A percentile compares a stretch with the other conserved stretches of the same genome.
phyloP scores from a whole-genome alignment of 768 basidiomycete species.

The Holtermanniella nyarrowii region DNA sequence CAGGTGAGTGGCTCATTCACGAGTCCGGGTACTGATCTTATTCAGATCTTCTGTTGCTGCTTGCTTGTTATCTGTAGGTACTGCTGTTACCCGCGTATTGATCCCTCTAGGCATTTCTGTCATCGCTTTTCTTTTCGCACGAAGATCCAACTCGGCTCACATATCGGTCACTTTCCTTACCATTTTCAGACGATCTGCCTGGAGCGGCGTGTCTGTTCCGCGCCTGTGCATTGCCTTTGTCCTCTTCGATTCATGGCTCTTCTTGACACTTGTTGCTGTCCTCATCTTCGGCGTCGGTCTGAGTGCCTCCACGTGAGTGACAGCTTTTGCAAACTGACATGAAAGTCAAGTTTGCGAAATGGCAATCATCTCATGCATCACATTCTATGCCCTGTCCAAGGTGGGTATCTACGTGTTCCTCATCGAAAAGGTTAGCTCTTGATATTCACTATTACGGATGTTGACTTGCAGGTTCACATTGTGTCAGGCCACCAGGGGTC shows the following conservation, averaged over 20 bases:
- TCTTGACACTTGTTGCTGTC: not conserved
- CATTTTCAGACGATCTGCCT: not conserved
- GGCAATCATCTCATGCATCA: not conserved
- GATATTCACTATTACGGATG: not conserved
- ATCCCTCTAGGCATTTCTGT: not conserved
- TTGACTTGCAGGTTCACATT: not conserved
- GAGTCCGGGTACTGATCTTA: not conserved
- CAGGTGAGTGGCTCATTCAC: not conserved
- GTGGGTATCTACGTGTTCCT: slow-evolving; percentile 46
- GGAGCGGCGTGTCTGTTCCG: not conserved
- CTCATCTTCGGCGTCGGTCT: not conserved
- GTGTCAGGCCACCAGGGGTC: slow-evolving; percentile 7
- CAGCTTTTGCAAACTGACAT: not conserved
- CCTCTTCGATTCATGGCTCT: not conserved
- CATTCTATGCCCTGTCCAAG: not conserved
- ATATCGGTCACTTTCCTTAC: not conserved
- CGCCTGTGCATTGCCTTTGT: not conserved
- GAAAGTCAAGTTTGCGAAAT: not conserved
- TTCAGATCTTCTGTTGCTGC: not conserved
- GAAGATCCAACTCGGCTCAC: not conserved
- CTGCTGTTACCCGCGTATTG: not conserved
- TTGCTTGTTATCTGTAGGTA: not conserved
- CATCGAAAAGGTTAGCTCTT: slow-evolving; percentile 20
- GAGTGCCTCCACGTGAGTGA: not conserved
- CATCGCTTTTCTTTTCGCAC: not conserved